A percentile compares a stretch with the other conserved stretches of the same genome.
Evolutionary conservation across 2,329 filamentous ascomycete genomes (phyloP).

Genomic region (Verticillium klebahnii): DNA sequence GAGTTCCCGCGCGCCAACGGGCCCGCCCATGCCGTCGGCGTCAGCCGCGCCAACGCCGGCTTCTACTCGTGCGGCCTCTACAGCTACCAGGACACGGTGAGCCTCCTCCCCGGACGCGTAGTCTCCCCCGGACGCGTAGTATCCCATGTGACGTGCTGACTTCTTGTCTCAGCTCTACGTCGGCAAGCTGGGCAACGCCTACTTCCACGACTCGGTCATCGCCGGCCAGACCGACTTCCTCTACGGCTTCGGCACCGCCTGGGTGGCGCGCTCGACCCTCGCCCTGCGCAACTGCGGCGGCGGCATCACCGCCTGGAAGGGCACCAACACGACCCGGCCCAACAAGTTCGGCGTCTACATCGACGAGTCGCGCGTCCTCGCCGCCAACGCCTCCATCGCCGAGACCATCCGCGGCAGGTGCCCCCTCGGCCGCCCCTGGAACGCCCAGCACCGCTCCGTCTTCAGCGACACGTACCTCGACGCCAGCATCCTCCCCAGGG

Average conservation of each 20-base stretch:
- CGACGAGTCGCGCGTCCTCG: constrained; percentile 41
- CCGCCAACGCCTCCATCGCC: constrained; percentile 46
- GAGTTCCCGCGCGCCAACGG: constrained; percentile 46
- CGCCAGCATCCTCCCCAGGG: constrained; percentile 43
- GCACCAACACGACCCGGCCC: constrained; percentile 56
- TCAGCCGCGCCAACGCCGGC: constrained; percentile 59
- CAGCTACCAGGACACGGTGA: constrained; percentile 62
- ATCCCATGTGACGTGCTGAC: too few relatives aligned
- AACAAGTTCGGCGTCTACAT: constrained; percentile 68
- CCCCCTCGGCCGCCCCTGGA: constrained; percentile 60
- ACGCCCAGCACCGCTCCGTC: constrained; percentile 50
- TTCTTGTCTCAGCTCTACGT: constrained; percentile 45
- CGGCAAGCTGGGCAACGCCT: constrained; percentile 62
- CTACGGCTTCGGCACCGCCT: constrained; percentile 64
- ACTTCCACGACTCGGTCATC: constrained; percentile 56
- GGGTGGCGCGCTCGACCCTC: constrained; percentile 50
- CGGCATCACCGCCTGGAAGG: constrained; percentile 67
- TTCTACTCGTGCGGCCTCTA: constrained; percentile 65
- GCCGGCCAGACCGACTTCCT: constrained; percentile 66
- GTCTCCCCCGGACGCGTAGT: too few relatives aligned
- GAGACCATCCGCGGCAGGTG: constrained; percentile 36
- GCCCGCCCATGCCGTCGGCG: constrained; percentile 54
- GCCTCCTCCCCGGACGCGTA: constrained; percentile 5
- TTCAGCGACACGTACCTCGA: constrained; percentile 53
- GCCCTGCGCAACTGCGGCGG: constrained; percentile 57